A percentile compares a stretch with the other conserved stretches of the same genome.
Evolutionary conservation across 345 rosid genomes (phyloP).

Genomic region (Hypericum androsaemum): DNA sequence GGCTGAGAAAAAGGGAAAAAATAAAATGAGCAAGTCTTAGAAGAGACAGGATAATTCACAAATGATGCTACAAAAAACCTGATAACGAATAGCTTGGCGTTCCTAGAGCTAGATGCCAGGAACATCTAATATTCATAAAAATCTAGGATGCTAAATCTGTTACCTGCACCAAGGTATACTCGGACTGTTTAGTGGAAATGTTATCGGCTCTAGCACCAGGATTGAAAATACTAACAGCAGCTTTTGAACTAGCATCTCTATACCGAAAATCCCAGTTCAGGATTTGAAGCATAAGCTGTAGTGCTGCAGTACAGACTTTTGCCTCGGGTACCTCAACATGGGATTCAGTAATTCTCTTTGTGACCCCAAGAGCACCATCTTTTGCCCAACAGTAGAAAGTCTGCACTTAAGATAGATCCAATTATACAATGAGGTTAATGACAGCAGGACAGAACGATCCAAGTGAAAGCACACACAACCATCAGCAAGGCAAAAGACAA

Average conservation of each 20-base stretch:
- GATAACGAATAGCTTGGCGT: neutral
- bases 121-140: neutral
- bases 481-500: conserved; percentile 15
- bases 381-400: conserved; percentile 81
- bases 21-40: no score
- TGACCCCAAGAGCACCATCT: conserved; percentile 70
- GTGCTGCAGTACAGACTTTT: conserved; percentile 77
- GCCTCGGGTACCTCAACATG: conserved; percentile 58
- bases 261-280: conserved; percentile 84
- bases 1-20: no score
- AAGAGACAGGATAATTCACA: no score
- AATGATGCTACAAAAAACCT: no score
- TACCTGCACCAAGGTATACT: conserved; percentile 81
- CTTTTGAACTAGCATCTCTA: conserved; percentile 32
- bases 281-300: conserved; percentile 86
- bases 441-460: conserved; percentile 2
- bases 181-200: conserved; percentile 46
- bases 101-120: neutral
- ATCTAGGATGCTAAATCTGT: conserved; percentile 8
- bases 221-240: conserved; percentile 41
- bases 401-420: conserved; percentile 31
- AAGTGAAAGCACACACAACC: conserved; percentile 11
- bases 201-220: conserved; percentile 47
- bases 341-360: conserved; percentile 59
- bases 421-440: conserved; percentile 6